Conservation (phyloP, 176 grass and related monocot species). For the Bonia amplexicaulis region DNA sequence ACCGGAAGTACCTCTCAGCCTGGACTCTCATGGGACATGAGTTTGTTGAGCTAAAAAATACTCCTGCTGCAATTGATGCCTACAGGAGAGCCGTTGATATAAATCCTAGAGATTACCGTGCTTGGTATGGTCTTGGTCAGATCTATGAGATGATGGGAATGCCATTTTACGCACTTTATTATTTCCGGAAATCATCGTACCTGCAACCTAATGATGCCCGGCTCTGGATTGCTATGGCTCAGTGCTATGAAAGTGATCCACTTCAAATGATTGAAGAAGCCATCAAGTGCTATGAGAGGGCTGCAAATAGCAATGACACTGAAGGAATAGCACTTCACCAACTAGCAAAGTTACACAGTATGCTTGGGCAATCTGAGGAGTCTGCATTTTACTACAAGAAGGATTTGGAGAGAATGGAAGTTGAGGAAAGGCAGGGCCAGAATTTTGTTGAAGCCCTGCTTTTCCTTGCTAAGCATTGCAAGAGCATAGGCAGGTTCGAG, state of each 20-base stretch:
- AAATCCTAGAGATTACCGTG: constrained; percentile 92
- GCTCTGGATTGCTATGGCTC: constrained; percentile 98
- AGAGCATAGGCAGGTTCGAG: constrained; percentile 61
- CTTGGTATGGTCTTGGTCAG: constrained; percentile 98
- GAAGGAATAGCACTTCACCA: constrained; percentile 92
- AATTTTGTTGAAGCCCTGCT: constrained; percentile 86
- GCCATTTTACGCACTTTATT: constrained; percentile 91
- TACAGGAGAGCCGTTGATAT: constrained; percentile 95
- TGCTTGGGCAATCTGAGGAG: constrained; percentile 67
- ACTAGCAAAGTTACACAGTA: constrained; percentile 69
- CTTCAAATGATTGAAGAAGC: constrained; percentile 90
- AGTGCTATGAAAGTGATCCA: constrained; percentile 90
- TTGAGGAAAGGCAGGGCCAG: constrained; percentile 81
- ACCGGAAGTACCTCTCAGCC: constrained; percentile 91
- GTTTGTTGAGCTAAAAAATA: constrained; percentile 98
- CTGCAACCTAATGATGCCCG: constrained; percentile 91
- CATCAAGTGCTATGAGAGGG: constrained; percentile 89
- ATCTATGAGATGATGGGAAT: constrained; percentile 99
- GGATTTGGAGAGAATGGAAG: constrained; percentile 89
- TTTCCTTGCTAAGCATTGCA: constrained; percentile 89
- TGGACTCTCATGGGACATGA: constrained; percentile 99
- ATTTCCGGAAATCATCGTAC: constrained; percentile 78
- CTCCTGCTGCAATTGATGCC: constrained; percentile 91
- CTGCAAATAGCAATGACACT: constrained; percentile 72
- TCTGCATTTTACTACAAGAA: constrained; percentile 91